phyloP scores from a whole-genome alignment of 345 rosid genomes.

The Eucalyptus curtisii region DNA sequence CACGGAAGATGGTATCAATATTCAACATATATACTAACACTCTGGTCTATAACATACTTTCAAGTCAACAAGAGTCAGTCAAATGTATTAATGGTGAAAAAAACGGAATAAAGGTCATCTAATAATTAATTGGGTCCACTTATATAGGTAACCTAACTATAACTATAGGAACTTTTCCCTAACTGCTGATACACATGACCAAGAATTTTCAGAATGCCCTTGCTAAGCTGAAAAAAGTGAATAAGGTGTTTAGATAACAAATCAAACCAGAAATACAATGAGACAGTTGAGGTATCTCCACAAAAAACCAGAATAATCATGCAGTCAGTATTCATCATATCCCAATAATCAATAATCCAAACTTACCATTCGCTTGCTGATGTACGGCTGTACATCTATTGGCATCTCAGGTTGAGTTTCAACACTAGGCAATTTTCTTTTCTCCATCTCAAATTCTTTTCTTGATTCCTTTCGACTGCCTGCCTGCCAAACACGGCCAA shows the following conservation, averaged over 20 bases:
- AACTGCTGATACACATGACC: not conserved
- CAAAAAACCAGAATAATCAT: not conserved
- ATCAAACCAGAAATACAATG: not conserved
- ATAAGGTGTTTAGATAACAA: not conserved
- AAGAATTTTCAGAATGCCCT: not conserved
- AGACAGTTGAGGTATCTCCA: not conserved
- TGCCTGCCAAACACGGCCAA: constrained; percentile 97
- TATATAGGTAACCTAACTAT: not conserved
- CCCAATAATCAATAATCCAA: not conserved
- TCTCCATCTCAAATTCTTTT: constrained; percentile 77
- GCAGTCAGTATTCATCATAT: not conserved
- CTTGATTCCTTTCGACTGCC: constrained; percentile 83
- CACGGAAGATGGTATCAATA: not conserved
- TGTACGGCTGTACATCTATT: constrained; percentile 40
- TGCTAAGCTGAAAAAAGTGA: not conserved
- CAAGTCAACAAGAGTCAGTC: not conserved
- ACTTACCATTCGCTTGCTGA: constrained; percentile 74
- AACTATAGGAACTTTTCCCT: not conserved
- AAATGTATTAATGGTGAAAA: not conserved
- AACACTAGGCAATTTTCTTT: constrained; percentile 29
- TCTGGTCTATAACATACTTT: not conserved
- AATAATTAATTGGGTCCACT: not conserved
- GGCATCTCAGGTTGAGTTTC: constrained; percentile 38
- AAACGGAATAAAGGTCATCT: not conserved
- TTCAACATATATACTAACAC: not conserved